Evolutionary conservation across 1,139 yeast genomes (phyloP), one percentile per base, ranked within the genome.

Genomic region (Suhomyces taliae): DNA sequence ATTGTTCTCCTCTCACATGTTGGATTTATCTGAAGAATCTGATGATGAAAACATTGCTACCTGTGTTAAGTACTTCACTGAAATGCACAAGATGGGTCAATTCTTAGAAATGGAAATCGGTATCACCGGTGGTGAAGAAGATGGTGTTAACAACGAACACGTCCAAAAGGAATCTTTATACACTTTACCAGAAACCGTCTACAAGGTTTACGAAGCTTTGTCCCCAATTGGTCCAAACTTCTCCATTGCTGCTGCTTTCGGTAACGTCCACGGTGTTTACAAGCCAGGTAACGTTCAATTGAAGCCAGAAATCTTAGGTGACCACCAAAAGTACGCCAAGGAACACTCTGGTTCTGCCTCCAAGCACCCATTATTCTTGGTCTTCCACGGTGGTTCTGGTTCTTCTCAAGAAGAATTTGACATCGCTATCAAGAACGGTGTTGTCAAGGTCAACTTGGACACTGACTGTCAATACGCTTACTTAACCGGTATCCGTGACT

Each of bases 41-140:
- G 97, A 95, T 72, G 96, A 90, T 55, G 95, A 87, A 78, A 93
- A 93, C 87, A 93, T 95, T 66, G 87, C 83, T 57, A 86, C 89
- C 59, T 91, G 98, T 82, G 95, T 76, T 74, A 87, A 90, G 79
- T 95, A 95, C 84, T 93, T 95, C 78, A 80, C 80, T 72, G 90
- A 96, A 77, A 90, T 90, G 84, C 79, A 95, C 71, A 90, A 89
- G 78, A 82, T 91, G 84, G 81, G 83, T 79, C 98, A 93, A 81
- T 93, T 95, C 93, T 85, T 93, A 71, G 99, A 93, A 83, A 95
- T 93, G 99, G 99, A 93, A 82, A 93, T 93, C 70, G 99, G 99
- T 84, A 93, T 93, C 83, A 95, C 99, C 70, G 98, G 99, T 79
- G 99, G 99, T 86, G 99, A 93, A 81, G 99, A 93, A 79, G 99